Base-by-base conservation (phyloP, 164 flowering plant genomes). In the Paratinospora sagittata region DNA sequence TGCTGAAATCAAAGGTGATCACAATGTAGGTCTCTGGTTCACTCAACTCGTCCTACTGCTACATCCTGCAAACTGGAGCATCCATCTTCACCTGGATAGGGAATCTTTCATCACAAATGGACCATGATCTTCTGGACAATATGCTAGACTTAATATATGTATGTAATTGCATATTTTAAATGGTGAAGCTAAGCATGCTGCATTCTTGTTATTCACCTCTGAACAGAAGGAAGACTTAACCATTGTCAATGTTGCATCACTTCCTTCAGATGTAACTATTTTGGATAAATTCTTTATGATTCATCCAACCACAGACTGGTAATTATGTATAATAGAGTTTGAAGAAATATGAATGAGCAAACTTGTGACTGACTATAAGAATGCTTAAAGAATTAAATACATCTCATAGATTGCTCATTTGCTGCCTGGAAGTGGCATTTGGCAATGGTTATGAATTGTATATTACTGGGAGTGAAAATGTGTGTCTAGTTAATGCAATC, bases 1-100 rank as follows among this genome's bases (percentile, higher is more conserved):
- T 57, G 63, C 23, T 63, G 60, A 52, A 67, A 41, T 43, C n/a
- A 62, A 58, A 27, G 67, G 6, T 71, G 26, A 45, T 75, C 13
- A 47, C 45, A 39, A 12, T 79, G 74, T 85, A 91, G 94, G 91
- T 84, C 45, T 72, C 94, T 34, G 72, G 81, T 67, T 89, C 92
- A 14, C 73, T 91, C 76, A 89, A 89, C 71, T 91, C 97, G 67
- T 87, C 94, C 37, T 85, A 85, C 73, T 89, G 97, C 68, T 91
- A 81, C 81, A 85, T 91, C 68, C 74, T 89, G 65, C 87, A 88
- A 78, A 84, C 76, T 78, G 85, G 78, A 73, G 70, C 82, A 27
- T 80, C 84, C 47, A 36, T 80, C 64, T 89, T 78, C 75, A 79
- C 89, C 60, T 89, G 97, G 97, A 61, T 77, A 63, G 97, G 97